Percentiles rank a stretch among this genome's conserved stretches.
Conservation (phyloP, 1,284 basidiomycete species). For the Athelia psychrophila region DNA sequence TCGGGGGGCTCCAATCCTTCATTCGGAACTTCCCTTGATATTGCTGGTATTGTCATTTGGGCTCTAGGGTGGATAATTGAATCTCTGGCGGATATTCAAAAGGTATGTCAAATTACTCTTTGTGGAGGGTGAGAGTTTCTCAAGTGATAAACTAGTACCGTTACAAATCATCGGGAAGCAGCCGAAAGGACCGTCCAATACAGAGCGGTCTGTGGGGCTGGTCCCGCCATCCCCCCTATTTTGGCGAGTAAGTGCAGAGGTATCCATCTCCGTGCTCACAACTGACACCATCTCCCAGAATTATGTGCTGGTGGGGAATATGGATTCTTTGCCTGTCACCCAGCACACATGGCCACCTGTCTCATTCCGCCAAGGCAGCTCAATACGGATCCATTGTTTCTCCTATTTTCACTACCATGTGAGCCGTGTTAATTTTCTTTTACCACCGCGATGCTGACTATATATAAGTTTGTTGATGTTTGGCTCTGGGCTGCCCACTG, state of each 20-base stretch:
- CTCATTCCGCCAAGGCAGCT: conserved; percentile 43
- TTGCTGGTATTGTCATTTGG: conserved; percentile 69
- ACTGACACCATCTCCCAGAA: conserved; percentile 32
- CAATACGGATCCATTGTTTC: conserved; percentile 60
- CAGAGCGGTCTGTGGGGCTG: conserved; percentile 56
- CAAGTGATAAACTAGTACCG: conserved; percentile 35
- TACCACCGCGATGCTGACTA: neutral
- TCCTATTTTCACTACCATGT: conserved; percentile 67
- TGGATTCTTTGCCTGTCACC: conserved; percentile 65
- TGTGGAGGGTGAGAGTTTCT: neutral
- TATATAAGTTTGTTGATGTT: conserved; percentile 56
- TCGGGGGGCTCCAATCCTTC: conserved; percentile 43
- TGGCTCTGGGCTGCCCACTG: conserved; percentile 68
- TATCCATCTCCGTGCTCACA: neutral
- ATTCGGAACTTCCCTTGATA: conserved; percentile 65
- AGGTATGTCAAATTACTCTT: conserved; percentile 35
- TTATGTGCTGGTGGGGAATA: conserved; percentile 73
- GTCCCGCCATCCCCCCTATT: conserved; percentile 74
- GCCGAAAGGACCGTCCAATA: conserved; percentile 40
- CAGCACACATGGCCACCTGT: conserved; percentile 42
- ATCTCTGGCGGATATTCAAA: conserved; percentile 61
- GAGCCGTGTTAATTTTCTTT: conserved; percentile 18
- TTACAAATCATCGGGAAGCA: conserved; percentile 52
- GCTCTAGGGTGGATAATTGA: conserved; percentile 61
- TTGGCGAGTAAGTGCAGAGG: conserved; percentile 58